Conservation (phyloP, 805 yeast species). For the Yamadazyma insecticola region DNA sequence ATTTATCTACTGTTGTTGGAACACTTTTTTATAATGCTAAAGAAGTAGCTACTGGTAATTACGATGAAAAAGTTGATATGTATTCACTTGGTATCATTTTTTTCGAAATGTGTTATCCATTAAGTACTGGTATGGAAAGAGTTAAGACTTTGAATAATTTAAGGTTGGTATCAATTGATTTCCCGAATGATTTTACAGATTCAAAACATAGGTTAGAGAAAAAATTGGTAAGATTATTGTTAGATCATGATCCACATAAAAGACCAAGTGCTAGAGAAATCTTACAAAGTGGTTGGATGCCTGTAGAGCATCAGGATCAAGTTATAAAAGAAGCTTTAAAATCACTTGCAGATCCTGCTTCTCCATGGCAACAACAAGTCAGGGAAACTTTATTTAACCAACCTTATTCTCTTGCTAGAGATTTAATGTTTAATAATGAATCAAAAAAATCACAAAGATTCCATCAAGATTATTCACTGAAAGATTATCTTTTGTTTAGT, state of each 20-base stretch:
- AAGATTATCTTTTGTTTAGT: constrained; percentile 53
- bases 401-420: constrained; percentile 80
- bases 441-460: constrained; percentile 20
- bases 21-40: constrained; percentile 90
- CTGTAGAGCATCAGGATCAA: constrained; percentile 87
- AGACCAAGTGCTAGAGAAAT: constrained; percentile 80
- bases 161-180: constrained; percentile 53
- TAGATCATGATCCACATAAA: constrained; percentile 72
- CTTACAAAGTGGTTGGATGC: constrained; percentile 76
- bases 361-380: constrained; percentile 93
- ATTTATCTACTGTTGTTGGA: constrained; percentile 89
- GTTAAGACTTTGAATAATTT: constrained; percentile 64
- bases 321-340: constrained; percentile 83
- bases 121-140: constrained; percentile 93
- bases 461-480: constrained; percentile 21
- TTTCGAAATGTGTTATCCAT: constrained; percentile 86
- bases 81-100: constrained; percentile 92
- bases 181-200: constrained; percentile 65
- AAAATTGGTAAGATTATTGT: constrained; percentile 58
- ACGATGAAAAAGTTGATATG: constrained; percentile 93
- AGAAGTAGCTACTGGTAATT: constrained; percentile 77
- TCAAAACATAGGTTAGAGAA: constrained; percentile 53
- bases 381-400: constrained; percentile 81
- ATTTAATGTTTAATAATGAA: constrained; percentile 68
- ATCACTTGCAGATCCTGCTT: constrained; percentile 81